Percentiles rank a stretch among this genome's conserved stretches.
Evolutionary conservation across 208 protist genomes (phyloP).

Genomic region (Trypanosoma avium): DNA sequence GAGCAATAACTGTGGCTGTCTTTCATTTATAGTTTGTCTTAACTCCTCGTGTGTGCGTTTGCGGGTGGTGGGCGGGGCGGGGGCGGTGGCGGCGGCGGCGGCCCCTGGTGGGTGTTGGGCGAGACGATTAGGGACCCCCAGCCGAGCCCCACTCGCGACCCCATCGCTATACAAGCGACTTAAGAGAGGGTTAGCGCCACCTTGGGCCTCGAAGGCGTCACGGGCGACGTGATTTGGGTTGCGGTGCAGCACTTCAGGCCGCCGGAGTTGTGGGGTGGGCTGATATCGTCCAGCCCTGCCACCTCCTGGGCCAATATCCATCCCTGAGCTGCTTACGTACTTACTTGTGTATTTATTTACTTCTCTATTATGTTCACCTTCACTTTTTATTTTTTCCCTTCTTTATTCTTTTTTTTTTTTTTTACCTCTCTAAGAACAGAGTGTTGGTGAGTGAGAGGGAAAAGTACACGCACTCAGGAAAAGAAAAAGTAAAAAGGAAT

Average conservation of each 20-base stretch:
- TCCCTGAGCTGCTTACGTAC: no score
- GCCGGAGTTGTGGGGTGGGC: conserved; percentile 33
- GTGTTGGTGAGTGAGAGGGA: no score
- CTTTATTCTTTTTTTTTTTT: neutral
- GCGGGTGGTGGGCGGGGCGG: neutral
- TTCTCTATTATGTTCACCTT: neutral
- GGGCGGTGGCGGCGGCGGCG: no score
- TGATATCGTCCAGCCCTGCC: conserved; percentile 16
- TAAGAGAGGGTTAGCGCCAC: conserved; percentile 70
- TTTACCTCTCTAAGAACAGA: no score
- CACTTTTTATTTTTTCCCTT: neutral
- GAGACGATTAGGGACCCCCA: conserved; percentile 78
- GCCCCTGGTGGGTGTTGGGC: conserved; percentile 18
- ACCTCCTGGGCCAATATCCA: conserved; percentile 25
- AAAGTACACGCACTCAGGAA: no score
- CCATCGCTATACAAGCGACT: conserved; percentile 74
- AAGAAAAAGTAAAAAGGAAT: no score
- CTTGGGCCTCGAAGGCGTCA: conserved; percentile 70
- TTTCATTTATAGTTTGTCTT: neutral
- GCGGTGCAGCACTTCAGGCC: conserved; percentile 59
- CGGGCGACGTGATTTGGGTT: conserved; percentile 88
- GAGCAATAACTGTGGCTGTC: no score
- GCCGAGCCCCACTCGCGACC: conserved; percentile 47
- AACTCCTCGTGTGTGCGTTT: neutral
- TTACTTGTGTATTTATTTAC: no score